Evolutionary conservation across 2,329 filamentous ascomycete genomes (phyloP).

Genomic region (Orbilia ellipsospora): DNA sequence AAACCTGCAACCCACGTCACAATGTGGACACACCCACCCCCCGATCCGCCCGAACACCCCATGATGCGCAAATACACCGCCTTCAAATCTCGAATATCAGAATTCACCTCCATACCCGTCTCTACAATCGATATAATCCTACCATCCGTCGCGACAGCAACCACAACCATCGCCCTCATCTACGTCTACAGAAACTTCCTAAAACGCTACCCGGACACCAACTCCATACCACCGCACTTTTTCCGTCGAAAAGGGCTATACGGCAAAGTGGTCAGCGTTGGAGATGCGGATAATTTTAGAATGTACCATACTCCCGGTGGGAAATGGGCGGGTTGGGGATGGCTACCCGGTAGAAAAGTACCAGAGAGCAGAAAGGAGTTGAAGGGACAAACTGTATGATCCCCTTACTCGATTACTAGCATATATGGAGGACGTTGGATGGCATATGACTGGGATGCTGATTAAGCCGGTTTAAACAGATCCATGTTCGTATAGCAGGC

Average conservation of each 20-base stretch:
- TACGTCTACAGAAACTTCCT: slow-evolving; percentile 79
- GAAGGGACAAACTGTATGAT: slow-evolving; percentile 78
- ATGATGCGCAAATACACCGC: slow-evolving; percentile 29
- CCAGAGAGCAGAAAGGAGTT: slow-evolving; percentile 76
- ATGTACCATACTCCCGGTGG: slow-evolving; percentile 94
- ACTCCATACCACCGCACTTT: slow-evolving; percentile 77
- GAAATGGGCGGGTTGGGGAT: slow-evolving; percentile 87
- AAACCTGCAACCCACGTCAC: not conserved
- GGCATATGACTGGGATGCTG: not conserved
- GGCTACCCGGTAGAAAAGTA: slow-evolving; percentile 77
- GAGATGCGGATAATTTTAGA: slow-evolving; percentile 95
- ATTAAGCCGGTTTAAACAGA: slow-evolving; percentile 65
- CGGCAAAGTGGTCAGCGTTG: slow-evolving; percentile 89
- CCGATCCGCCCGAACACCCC: slow-evolving; percentile 33
- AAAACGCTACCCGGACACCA: slow-evolving; percentile 81
- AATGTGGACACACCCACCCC: slow-evolving; percentile 52
- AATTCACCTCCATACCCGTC: slow-evolving; percentile 34
- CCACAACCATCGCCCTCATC: slow-evolving; percentile 68
- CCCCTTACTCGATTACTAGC: not conserved
- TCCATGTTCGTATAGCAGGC: slow-evolving; percentile 88
- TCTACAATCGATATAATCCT: slow-evolving; percentile 48
- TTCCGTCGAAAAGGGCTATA: slow-evolving; percentile 81
- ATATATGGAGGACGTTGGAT: no score
- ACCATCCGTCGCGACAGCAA: slow-evolving; percentile 63
- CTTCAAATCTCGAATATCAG: slow-evolving; percentile 29